Conservation (phyloP, 2,329 filamentous ascomycete genomes). For the Bipolaris zeicola region DNA sequence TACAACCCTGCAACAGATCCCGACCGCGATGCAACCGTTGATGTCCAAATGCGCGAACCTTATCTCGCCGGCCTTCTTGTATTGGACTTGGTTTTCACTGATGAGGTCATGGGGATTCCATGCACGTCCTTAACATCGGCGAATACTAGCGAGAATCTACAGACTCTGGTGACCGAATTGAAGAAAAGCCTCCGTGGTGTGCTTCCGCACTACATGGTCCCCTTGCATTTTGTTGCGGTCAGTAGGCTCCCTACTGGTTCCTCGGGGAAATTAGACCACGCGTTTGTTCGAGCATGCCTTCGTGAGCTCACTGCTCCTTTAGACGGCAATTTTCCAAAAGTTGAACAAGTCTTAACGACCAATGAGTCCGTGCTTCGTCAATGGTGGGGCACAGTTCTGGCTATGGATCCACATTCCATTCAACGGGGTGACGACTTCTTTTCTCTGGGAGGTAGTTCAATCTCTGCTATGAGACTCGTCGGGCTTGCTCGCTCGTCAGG, state of each 20-base stretch:
- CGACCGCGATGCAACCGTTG: not conserved
- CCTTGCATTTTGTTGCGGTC: not conserved
- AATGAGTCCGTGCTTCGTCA: not conserved
- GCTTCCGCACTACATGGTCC: not conserved
- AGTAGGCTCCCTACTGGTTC: not conserved
- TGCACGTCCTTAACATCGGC: not conserved
- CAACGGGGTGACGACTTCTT: not conserved
- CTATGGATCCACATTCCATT: too few relatives aligned
- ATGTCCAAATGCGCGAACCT: too few relatives aligned
- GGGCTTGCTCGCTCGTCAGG: not conserved
- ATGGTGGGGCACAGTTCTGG: too few relatives aligned
- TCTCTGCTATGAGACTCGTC: not conserved
- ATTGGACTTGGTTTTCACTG: not conserved
- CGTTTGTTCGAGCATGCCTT: not conserved
- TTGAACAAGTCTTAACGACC: too few relatives aligned
- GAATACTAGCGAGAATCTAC: not conserved
- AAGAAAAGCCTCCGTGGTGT: not conserved
- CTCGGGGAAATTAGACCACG: not conserved
- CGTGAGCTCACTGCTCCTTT: not conserved
- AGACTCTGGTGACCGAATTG: not conserved
- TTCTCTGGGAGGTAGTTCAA: not conserved
- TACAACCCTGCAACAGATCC: not conserved
- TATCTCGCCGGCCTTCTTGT: too few relatives aligned
- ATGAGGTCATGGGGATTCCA: not conserved
- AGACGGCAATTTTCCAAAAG: not conserved